Percentiles rank a stretch among this genome's conserved stretches.
Evolutionary conservation across 495 filamentous ascomycete genomes (phyloP).

Genomic region (Lasiosphaeria hispida): DNA sequence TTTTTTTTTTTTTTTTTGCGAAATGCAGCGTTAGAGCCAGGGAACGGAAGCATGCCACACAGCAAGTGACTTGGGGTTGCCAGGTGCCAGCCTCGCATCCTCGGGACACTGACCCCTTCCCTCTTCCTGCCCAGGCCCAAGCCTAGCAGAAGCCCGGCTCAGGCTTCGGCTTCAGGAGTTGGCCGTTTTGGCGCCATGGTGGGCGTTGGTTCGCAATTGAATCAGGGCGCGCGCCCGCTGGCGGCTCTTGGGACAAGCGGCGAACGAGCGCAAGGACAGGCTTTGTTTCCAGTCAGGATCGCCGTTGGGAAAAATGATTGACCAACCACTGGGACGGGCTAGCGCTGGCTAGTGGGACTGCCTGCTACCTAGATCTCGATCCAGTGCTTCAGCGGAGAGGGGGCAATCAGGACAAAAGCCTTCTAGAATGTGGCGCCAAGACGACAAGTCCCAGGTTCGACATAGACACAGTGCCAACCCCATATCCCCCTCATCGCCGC

Average conservation of each 20-base stretch:
- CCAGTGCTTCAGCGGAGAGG: conserved; percentile 14
- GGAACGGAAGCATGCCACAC: no score
- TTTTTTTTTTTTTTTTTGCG: no score
- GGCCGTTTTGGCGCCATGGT: no score
- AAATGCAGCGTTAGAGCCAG: no score
- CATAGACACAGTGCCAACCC: neutral
- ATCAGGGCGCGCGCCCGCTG: neutral
- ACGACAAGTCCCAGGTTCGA: conserved; percentile 8
- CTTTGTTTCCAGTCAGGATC: conserved; percentile 4
- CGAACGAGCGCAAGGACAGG: neutral
- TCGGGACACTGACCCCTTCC: no score
- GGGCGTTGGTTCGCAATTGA: no score
- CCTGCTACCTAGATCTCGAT: conserved; percentile 24
- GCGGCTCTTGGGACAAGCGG: no score
- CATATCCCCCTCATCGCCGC: neutral
- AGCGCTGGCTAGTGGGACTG: neutral
- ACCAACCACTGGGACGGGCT: conserved; percentile 12
- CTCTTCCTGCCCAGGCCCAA: no score
- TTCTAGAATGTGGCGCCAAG: conserved; percentile 26
- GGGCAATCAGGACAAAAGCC: conserved; percentile 16
- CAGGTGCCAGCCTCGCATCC: no score
- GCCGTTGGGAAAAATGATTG: conserved; percentile 17
- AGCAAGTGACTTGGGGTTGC: no score
- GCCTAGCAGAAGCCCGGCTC: no score
- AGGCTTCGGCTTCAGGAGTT: no score